phyloP scores from a whole-genome alignment of 2,329 filamentous ascomycete species.

The Zalaria obscura region DNA sequence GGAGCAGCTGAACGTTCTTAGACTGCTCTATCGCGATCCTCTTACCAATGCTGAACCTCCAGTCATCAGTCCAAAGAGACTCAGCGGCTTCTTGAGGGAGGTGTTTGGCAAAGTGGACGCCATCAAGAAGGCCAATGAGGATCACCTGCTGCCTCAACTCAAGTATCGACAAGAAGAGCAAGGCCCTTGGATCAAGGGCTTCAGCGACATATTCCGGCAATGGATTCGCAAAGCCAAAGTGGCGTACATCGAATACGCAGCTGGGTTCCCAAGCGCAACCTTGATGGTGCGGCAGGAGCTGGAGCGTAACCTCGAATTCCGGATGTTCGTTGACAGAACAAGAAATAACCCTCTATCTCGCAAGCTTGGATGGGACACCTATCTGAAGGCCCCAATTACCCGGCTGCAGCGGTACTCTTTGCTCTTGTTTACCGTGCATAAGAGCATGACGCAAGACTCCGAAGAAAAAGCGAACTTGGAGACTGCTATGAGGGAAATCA shows the following conservation, averaged over 20 bases:
- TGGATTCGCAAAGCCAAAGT: conserved; percentile 91
- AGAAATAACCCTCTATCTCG: conserved; percentile 65
- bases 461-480: conserved; percentile 80
- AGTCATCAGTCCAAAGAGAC: conserved; percentile 64
- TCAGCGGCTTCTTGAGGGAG: conserved; percentile 64
- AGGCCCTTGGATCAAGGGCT: conserved; percentile 84
- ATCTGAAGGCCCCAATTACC: conserved; percentile 84
- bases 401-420: conserved; percentile 82
- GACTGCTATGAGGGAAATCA: conserved; percentile 84
- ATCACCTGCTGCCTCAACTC: conserved; percentile 78
- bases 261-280: conserved; percentile 69
- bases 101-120: conserved; percentile 87
- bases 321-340: conserved; percentile 68
- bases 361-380: conserved; percentile 86
- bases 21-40: conserved; percentile 72
- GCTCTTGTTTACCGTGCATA: conserved; percentile 67
- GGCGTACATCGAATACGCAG: conserved; percentile 85
- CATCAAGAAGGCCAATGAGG: conserved; percentile 83
- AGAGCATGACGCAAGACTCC: conserved; percentile 68
- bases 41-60: conserved; percentile 59
- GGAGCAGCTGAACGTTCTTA: conserved; percentile 73
- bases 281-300: conserved; percentile 74
- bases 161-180: conserved; percentile 97
- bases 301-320: conserved; percentile 74
- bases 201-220: conserved; percentile 94